phyloP scores from a whole-genome alignment of 148 eudicot species.

The Chenopodium formosanum region DNA sequence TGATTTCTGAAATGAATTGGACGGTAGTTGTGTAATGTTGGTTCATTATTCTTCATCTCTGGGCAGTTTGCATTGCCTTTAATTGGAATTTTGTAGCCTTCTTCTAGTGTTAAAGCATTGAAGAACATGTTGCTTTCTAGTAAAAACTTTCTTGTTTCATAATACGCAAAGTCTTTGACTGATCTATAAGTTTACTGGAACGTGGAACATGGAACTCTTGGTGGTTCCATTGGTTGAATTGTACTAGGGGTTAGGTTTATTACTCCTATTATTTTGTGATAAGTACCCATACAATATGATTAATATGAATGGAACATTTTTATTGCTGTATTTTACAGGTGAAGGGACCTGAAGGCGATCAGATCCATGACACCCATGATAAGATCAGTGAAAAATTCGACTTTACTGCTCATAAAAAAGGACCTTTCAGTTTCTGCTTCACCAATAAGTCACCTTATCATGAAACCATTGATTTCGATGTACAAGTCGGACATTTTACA shows the following conservation, averaged over 20 bases:
- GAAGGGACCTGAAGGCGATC: slow-evolving; percentile 74
- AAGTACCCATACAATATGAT: neutral
- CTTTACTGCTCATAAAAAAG: slow-evolving; percentile 70
- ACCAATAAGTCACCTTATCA: slow-evolving; percentile 87
- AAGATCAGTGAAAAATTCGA: slow-evolving; percentile 73
- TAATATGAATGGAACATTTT: neutral
- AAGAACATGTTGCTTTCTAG: neutral
- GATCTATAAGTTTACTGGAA: neutral
- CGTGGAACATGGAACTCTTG: neutral
- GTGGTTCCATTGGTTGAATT: neutral
- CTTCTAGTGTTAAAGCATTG: neutral
- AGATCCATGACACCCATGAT: slow-evolving; percentile 66
- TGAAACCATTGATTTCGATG: slow-evolving; percentile 91
- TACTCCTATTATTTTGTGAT: neutral
- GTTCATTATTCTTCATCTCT: neutral
- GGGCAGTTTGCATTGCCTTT: neutral
- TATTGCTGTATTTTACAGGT: slow-evolving; percentile 39
- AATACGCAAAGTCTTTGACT: neutral
- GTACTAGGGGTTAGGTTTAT: neutral
- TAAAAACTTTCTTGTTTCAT: neutral
- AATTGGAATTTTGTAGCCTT: neutral
- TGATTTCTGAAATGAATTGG: neutral
- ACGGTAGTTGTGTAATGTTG: neutral
- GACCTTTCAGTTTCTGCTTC: slow-evolving; percentile 80
- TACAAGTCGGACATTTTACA: slow-evolving; percentile 68